These are phyloP conservation scores for Cercis canadensis DNA, from an alignment of 306 rosid species.

Conservation along the genomic window DNA sequence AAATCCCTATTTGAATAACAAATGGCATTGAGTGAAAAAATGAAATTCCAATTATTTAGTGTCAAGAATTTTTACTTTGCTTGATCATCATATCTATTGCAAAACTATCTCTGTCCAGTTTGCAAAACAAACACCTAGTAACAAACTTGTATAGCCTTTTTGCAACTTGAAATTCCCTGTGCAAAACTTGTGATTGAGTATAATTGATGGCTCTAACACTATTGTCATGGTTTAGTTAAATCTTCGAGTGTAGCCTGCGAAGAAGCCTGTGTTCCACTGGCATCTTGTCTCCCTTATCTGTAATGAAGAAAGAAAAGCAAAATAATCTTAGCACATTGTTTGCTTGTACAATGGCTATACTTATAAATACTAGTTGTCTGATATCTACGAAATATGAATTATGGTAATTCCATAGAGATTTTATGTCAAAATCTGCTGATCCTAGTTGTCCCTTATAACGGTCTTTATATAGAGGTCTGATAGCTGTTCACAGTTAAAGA, in stretches of 20 bases:
- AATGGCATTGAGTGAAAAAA: not conserved
- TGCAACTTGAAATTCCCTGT: not conserved
- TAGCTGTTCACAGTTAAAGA: not conserved
- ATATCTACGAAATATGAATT: not conserved
- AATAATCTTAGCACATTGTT: not conserved
- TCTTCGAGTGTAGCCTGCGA: not conserved
- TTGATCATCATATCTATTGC: not conserved
- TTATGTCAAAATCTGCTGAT: slow-evolving; percentile 3
- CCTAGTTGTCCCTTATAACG: not conserved
- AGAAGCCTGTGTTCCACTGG: not conserved
- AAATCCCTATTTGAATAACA: not conserved
- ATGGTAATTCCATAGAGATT: slow-evolving; percentile 3
- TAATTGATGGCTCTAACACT: not conserved
- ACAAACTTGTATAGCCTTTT: too few species aligned
- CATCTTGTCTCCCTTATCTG: not conserved
- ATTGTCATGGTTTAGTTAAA: not conserved
- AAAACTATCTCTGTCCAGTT: too few species aligned
- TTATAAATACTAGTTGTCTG: not conserved
- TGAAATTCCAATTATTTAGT: not conserved
- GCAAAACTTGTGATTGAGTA: not conserved
- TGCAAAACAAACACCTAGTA: too few species aligned
- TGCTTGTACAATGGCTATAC: not conserved
- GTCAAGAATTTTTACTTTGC: not conserved
- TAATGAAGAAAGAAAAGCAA: not conserved
- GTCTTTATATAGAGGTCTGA: not conserved